phyloP scores from a whole-genome alignment of 139 green algal species.

The Tetradesmus lagerheimii region DNA sequence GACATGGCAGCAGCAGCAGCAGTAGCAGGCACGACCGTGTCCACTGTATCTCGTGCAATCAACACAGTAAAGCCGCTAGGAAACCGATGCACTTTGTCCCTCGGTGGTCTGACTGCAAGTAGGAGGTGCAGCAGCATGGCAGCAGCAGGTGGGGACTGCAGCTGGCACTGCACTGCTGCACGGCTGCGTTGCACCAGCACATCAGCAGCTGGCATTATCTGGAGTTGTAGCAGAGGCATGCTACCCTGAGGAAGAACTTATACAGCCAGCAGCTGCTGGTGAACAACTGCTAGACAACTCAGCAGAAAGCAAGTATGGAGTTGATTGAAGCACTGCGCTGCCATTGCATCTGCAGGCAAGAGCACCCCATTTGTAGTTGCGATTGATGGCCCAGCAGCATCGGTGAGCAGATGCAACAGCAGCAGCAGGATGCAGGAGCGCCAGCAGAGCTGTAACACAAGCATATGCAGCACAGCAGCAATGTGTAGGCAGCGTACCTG shows the following conservation, averaged over 20 bases:
- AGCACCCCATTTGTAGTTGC: slow-evolving; percentile 16
- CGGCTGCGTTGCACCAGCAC: not conserved
- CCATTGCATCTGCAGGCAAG: not conserved
- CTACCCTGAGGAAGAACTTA: not conserved
- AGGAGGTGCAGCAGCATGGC: slow-evolving; percentile 10
- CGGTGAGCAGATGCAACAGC: not conserved
- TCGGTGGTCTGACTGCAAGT: not conserved
- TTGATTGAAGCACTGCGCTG: too few species aligned
- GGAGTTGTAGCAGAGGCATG: not conserved
- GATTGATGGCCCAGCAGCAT: slow-evolving; percentile 35
- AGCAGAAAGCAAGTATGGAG: too few species aligned
- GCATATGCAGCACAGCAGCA: too few species aligned
- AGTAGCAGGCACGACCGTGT: not conserved
- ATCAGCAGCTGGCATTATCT: not conserved
- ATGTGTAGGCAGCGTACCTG: too few species aligned
- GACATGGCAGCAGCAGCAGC: not conserved
- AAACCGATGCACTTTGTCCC: not conserved
- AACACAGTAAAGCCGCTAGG: not conserved
- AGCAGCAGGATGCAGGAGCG: not conserved
- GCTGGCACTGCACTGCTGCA: not conserved
- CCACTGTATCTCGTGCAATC: not conserved
- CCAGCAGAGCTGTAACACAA: too few species aligned
- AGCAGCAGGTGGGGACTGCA: not conserved
- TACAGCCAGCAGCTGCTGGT: too few species aligned
- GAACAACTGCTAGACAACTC: too few species aligned